Conservation (phyloP, 768 basidiomycete species). For the Lepiota brunneoincarnata region DNA sequence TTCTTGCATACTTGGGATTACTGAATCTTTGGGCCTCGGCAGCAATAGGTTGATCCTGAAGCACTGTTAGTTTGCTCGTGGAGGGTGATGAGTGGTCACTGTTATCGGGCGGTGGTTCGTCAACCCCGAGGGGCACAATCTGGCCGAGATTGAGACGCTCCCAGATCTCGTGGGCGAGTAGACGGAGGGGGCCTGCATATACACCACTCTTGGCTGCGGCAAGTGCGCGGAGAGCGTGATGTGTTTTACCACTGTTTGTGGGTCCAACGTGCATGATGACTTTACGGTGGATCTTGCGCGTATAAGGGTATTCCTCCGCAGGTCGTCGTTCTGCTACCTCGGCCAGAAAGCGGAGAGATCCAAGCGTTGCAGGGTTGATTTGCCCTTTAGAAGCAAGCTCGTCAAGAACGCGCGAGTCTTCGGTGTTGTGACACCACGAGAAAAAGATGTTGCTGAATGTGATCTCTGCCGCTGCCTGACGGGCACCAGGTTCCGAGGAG, state of each 20-base stretch:
- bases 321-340: slow-evolving; percentile 20
- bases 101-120: slow-evolving; percentile 22
- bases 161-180: slow-evolving; percentile 95
- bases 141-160: slow-evolving; percentile 87
- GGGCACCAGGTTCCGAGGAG: not conserved
- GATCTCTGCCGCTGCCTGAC: slow-evolving; percentile 2
- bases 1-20: slow-evolving; percentile 49
- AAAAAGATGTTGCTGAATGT: slow-evolving; percentile 9
- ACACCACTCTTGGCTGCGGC: slow-evolving; percentile 71
- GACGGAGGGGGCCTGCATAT: slow-evolving; percentile 88
- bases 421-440: slow-evolving; percentile 3
- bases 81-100: slow-evolving; percentile 8
- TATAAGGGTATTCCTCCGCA: slow-evolving; percentile 43
- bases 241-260: slow-evolving; percentile 96
- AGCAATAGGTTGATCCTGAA: not conserved
- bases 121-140: slow-evolving; percentile 70
- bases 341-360: not conserved
- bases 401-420: not conserved
- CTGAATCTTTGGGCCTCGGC: slow-evolving; percentile 26
- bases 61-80: slow-evolving; percentile 13
- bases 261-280: slow-evolving; percentile 97
- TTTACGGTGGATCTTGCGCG: slow-evolving; percentile 66
- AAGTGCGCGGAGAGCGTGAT: slow-evolving; percentile 87
- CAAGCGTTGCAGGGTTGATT: not conserved
- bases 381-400: not conserved